phyloP scores from a whole-genome alignment of 345 rosid species.

The Hevea brasiliensis region DNA sequence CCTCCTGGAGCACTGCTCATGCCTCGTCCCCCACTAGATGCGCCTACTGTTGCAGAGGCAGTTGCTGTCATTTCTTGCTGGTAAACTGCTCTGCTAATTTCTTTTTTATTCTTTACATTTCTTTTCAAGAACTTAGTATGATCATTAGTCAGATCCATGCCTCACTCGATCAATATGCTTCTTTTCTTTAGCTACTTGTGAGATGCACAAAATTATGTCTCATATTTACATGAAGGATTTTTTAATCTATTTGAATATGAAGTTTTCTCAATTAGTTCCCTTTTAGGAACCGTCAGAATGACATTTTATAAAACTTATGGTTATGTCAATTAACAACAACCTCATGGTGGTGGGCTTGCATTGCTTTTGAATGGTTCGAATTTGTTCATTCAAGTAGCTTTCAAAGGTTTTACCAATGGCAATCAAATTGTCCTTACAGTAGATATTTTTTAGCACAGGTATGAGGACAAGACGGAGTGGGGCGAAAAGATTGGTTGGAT shows the following conservation, averaged over 20 bases:
- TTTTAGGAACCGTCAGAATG: not conserved
- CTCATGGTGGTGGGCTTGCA: not conserved
- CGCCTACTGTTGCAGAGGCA: conserved; percentile 97
- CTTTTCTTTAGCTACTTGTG: too few species aligned
- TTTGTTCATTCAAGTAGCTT: not conserved
- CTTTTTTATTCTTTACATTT: not conserved
- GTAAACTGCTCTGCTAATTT: conserved; percentile 35
- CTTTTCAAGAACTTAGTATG: too few species aligned
- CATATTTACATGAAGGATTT: not conserved
- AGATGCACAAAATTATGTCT: not conserved
- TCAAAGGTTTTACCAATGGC: not conserved
- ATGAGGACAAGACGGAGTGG: conserved; percentile 91
- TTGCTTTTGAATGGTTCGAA: not conserved
- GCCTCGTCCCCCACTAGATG: conserved; percentile 85
- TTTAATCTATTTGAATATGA: not conserved
- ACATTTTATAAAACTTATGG: not conserved
- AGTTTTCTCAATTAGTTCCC: not conserved
- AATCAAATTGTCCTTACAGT: not conserved
- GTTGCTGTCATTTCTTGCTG: conserved; percentile 95
- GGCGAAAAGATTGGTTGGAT: conserved; percentile 89
- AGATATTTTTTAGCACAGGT: conserved; percentile 33
- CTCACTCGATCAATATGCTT: not conserved
- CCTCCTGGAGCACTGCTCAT: conserved; percentile 83
- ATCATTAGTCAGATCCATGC: not conserved
- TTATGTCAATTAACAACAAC: too few species aligned